These are phyloP conservation scores for Colletotrichum camelliae DNA, from an alignment of 2,329 filamentous ascomycete genomes.

Conservation along the genomic window DNA sequence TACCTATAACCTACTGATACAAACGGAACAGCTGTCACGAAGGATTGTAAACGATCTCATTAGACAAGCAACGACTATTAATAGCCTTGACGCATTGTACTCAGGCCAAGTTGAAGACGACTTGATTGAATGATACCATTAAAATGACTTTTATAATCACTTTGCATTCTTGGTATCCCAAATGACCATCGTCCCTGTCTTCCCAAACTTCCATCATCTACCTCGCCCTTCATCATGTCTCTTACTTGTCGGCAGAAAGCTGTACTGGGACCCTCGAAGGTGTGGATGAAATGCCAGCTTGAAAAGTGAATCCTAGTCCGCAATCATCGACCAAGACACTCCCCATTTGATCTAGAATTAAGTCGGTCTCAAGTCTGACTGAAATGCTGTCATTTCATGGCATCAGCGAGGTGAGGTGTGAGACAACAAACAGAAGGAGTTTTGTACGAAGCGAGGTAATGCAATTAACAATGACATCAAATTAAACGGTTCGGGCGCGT, in stretches of 20 bases:
- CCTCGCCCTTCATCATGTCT: background rate
- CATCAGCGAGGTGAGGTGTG: background rate
- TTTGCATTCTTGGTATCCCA: fast-evolving
- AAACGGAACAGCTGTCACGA: no score
- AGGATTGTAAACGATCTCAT: no score
- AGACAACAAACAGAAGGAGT: background rate
- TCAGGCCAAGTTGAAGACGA: background rate
- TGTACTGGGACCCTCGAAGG: background rate
- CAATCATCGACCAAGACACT: background rate
- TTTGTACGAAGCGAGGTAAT: background rate
- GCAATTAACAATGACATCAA: background rate
- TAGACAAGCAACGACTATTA: no score
- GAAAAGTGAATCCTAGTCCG: fast-evolving
- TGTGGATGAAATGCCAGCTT: fast-evolving
- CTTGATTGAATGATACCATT: background rate
- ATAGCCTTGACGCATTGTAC: background rate
- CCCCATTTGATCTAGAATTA: background rate
- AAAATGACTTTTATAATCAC: no score
- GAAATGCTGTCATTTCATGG: background rate
- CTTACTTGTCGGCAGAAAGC: background rate
- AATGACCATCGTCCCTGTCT: background rate
- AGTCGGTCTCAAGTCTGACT: background rate
- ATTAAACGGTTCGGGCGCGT: background rate
- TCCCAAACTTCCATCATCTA: background rate
- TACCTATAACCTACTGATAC: no score